These are phyloP conservation scores for Lactuca saligna DNA, from an alignment of 129 eudicot species.

Conservation along the genomic window DNA sequence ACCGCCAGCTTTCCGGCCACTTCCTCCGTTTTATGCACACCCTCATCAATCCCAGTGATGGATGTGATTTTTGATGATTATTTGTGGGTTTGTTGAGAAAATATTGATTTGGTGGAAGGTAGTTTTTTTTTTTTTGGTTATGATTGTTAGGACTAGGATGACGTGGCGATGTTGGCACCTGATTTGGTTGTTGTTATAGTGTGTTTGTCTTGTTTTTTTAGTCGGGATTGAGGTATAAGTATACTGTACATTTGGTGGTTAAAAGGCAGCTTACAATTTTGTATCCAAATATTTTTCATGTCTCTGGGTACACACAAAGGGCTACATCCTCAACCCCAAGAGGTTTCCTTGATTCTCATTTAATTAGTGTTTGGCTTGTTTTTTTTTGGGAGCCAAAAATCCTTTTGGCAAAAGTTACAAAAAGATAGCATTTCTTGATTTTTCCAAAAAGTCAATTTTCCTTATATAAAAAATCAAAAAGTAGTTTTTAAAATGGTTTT, in stretches of 20 bases:
- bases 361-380: too few species aligned
- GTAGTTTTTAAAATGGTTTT: too few species aligned
- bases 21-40: conserved; percentile 53
- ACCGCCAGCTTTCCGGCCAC: conserved; percentile 48
- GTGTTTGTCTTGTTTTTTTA: conserved; percentile 16
- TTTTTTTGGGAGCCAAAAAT: too few species aligned
- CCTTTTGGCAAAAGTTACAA: too few species aligned
- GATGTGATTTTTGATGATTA: conserved; percentile 14
- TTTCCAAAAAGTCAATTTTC: too few species aligned
- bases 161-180: neutral
- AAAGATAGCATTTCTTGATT: too few species aligned
- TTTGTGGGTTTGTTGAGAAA: conserved; percentile 26
- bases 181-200: conserved; percentile 28
- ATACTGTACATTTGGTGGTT: conserved; percentile 35
- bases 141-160: conserved; percentile 19
- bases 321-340: too few species aligned
- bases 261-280: conserved; percentile 26
- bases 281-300: conserved; percentile 17
- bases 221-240: conserved; percentile 23
- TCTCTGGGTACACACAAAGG: neutral
- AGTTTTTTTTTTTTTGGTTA: conserved; percentile 24
- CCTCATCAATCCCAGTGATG: conserved; percentile 58
- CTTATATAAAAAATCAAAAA: too few species aligned
- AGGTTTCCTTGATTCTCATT: too few species aligned
- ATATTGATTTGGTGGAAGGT: conserved; percentile 21